Percentiles rank a stretch among this genome's conserved stretches.
phyloP scores from a whole-genome alignment of 352 stramenopile species.

The Pythium brassicae region DNA sequence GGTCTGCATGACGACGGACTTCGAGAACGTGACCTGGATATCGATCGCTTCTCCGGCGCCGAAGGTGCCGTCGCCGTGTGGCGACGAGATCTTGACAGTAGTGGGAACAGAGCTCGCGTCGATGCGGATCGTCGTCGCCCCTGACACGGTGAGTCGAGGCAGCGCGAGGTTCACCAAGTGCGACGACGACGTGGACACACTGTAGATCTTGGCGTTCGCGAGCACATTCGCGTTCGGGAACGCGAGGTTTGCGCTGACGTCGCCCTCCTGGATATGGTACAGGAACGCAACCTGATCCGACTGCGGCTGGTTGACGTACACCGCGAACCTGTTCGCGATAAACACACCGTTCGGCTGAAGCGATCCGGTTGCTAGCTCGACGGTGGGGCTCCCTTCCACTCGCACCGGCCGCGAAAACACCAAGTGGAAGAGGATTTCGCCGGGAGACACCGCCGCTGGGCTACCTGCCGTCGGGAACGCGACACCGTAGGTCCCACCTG shows the following conservation, averaged over 20 bases:
- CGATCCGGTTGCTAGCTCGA: constrained; percentile 59
- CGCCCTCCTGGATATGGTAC: constrained; percentile 54
- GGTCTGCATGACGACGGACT: constrained; percentile 49
- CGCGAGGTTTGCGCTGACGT: constrained; percentile 48
- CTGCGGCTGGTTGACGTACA: constrained; percentile 38
- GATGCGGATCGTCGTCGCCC: constrained; percentile 29
- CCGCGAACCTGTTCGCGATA: constrained; percentile 42
- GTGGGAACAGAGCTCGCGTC: constrained; percentile 52
- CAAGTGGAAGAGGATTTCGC: constrained; percentile 66
- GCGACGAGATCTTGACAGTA: constrained; percentile 54
- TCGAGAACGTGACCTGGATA: constrained; percentile 67
- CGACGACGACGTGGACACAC: constrained; percentile 40
- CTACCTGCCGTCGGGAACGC: constrained; percentile 47
- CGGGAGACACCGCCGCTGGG: constrained; percentile 40
- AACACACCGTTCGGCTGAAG: constrained; percentile 36
- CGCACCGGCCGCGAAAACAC: constrained; percentile 54
- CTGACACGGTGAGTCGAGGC: constrained; percentile 32
- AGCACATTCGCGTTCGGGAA: constrained; percentile 48
- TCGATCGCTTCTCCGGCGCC: constrained; percentile 62
- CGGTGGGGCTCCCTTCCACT: constrained; percentile 35
- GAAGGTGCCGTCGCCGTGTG: constrained; percentile 37
- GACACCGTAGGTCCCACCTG: constrained; percentile 52
- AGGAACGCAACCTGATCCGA: constrained; percentile 50
- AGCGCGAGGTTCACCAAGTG: constrained; percentile 22
- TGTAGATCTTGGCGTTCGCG: constrained; percentile 31